phyloP scores from a whole-genome alignment of 257 asterid species.

The Nicotiana benthamiana region DNA sequence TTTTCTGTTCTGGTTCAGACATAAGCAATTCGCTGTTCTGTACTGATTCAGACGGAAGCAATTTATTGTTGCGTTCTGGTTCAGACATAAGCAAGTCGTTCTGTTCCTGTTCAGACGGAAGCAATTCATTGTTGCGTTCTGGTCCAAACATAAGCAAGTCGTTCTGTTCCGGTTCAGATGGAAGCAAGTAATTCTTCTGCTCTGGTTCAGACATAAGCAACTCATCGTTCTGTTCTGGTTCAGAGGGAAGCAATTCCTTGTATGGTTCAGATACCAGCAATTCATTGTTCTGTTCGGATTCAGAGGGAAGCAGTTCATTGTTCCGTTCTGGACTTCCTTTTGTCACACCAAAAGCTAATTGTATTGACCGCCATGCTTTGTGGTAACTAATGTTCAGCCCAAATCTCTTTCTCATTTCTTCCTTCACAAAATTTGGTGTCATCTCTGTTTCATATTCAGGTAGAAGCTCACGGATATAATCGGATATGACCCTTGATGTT shows the following conservation, averaged over 20 bases:
- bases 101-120: neutral
- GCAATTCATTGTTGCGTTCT: neutral
- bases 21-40: neutral
- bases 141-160: neutral
- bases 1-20: neutral
- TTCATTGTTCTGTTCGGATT: neutral
- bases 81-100: neutral
- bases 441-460: slow-evolving; percentile 7
- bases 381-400: slow-evolving; percentile 8
- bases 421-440: slow-evolving; percentile 10
- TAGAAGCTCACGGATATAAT: slow-evolving; percentile 5
- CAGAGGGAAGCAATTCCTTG: neutral
- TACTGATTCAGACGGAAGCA: neutral
- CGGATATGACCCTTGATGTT: slow-evolving; percentile 6
- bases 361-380: slow-evolving; percentile 12
- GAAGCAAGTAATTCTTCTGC: neutral
- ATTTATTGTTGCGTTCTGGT: neutral
- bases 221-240: neutral
- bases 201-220: neutral
- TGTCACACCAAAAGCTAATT: slow-evolving; percentile 7
- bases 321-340: slow-evolving; percentile 1
- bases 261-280: neutral
- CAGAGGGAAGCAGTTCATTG: neutral
- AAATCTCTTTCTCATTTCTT: slow-evolving; percentile 8
- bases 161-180: neutral